Conservation (phyloP, 2,329 filamentous ascomycete species). For the Neospermospora avenae region DNA sequence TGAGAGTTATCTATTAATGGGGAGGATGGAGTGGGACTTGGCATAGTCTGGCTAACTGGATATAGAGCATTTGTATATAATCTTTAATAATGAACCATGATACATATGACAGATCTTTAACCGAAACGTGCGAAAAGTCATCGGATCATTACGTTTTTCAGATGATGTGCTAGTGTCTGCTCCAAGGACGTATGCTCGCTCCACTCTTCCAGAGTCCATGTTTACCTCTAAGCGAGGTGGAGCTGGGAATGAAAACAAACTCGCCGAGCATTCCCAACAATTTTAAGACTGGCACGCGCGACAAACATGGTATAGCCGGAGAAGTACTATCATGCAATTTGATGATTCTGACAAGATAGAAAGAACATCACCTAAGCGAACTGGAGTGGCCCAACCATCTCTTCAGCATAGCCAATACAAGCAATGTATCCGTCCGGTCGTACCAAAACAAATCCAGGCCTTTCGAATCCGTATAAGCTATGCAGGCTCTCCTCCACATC, state of each 20-base stretch:
- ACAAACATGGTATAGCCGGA: too few species aligned
- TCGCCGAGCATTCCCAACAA: too few species aligned
- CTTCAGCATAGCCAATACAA: conserved; percentile 21
- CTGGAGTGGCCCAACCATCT: conserved; percentile 16
- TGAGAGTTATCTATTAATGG: conserved; percentile 16
- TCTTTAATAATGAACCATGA: not conserved
- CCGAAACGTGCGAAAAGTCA: too few species aligned
- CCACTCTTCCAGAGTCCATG: too few species aligned
- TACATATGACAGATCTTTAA: not conserved
- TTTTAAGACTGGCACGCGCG: too few species aligned
- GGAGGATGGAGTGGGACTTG: conserved; percentile 5
- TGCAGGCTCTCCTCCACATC: conserved; percentile 29
- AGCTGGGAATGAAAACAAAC: too few species aligned
- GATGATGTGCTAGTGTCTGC: too few species aligned
- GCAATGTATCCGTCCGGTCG: conserved; percentile 27
- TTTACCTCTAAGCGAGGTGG: too few species aligned
- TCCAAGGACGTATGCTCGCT: too few species aligned
- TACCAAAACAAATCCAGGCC: conserved; percentile 24
- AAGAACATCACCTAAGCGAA: not conserved
- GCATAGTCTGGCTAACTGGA: not conserved
- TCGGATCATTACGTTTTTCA: too few species aligned
- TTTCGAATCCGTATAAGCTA: conserved; percentile 21
- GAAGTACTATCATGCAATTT: too few species aligned
- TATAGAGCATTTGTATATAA: not conserved
- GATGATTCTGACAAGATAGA: too few species aligned